Evolutionary conservation across 129 eudicot species (phyloP), one percentile per base, ranked within the genome.

Genomic region (Heracleum sosnowskyi): DNA sequence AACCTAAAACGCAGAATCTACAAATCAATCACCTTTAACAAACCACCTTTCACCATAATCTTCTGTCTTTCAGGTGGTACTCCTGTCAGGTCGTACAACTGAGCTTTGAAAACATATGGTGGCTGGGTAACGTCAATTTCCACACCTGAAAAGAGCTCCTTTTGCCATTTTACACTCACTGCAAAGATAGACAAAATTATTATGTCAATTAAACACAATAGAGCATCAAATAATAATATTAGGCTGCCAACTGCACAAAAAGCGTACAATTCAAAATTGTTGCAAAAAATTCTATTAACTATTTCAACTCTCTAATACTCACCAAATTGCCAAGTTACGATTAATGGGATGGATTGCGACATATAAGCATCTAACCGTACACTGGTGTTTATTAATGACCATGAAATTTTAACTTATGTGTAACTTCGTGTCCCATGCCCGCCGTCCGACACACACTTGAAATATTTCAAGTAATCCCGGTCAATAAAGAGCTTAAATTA

Each of bases 21-120:
- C 29, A 22, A 53, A 55, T 24, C 13, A 26, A n/a, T 60, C 68
- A 60, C 98, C 98, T 95, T 95, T 77, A 95, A 63, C 81, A 90
- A 84, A 47, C 94, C 98, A 88, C 98, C 98, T 84, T 92, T 92
- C 63, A 91, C 87, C 96, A 92, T 86, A 78, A 95, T 95, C 86
- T 90, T 95, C 85, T 95, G 98, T 82, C 98, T 95, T 84, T 95
- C 98, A 20, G 98, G 98, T 17, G 98, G 97, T 47, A 95, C 98
- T 80, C 98, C 98, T 22, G 98, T 95, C 49, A 95, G 93, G 86
- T 95, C 98, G 81, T 51, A 95, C 69, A 95, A 78, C 90, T 95
- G 98, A 35, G 91, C 88, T 79, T 95, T 95, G 86, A 95, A 91
- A 71, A 95, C 86, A 81, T 84, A 95, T 39, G 98, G 98, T 33